phyloP scores from a whole-genome alignment of 75 land plant genomes.

The Sequoia sempervirens region DNA sequence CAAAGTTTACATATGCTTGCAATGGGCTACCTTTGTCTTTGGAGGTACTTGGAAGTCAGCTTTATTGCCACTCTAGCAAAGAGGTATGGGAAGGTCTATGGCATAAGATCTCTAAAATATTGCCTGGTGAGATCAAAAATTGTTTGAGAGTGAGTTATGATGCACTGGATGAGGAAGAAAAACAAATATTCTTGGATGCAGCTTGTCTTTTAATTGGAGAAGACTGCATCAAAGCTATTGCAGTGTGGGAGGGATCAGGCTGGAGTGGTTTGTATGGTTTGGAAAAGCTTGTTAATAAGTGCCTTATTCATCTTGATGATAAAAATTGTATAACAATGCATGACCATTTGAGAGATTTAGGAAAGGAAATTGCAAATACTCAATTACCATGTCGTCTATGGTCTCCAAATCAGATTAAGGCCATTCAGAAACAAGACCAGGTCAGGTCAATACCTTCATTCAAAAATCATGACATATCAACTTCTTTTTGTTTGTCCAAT shows the following conservation, averaged over 20 bases:
- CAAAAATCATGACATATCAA: no score
- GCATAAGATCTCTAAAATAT: no score
- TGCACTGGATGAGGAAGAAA: no score
- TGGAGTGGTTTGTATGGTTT: not conserved
- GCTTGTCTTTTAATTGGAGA: not conserved
- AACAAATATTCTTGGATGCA: no score
- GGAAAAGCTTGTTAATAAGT: not conserved
- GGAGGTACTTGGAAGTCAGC: not conserved
- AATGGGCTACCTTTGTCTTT: not conserved
- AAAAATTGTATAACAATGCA: not conserved
- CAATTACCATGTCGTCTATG: not conserved
- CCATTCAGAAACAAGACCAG: no score
- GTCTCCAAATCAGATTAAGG: not conserved
- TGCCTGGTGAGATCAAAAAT: no score
- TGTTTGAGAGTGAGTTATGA: no score
- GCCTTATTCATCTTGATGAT: not conserved
- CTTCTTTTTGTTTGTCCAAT: no score
- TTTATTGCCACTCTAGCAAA: not conserved
- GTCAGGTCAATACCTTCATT: no score
- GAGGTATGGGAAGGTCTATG: no score
- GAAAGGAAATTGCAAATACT: not conserved
- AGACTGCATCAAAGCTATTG: not conserved
- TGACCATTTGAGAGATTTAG: not conserved
- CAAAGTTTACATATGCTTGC: not conserved
- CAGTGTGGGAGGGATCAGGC: not conserved